phyloP scores from a whole-genome alignment of 1,284 basidiomycete species.

The Fistulina hepatica region DNA sequence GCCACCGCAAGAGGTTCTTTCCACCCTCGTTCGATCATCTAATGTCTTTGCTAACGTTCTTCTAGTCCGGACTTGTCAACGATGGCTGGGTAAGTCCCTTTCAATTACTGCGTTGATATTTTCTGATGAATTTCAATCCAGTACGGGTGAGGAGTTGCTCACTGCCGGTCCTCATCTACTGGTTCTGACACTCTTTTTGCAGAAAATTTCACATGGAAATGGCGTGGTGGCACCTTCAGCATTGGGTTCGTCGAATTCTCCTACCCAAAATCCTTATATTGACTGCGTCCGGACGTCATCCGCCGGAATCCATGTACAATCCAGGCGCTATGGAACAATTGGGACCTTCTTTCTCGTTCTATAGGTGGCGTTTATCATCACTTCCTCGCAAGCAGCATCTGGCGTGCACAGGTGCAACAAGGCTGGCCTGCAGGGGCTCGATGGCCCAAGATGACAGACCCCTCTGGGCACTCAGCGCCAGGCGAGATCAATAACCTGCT shows the following conservation, averaged over 20 bases:
- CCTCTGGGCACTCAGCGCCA: constrained; percentile 43
- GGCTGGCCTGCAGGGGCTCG: constrained; percentile 41
- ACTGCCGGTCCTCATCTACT: constrained; percentile 3
- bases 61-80: constrained; percentile 45
- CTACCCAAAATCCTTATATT: no score
- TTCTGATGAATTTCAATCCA: constrained; percentile 10
- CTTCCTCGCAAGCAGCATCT: constrained; percentile 37
- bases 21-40: not conserved
- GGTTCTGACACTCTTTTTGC: constrained; percentile 5
- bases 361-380: constrained; percentile 33
- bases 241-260: no score
- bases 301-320: no score
- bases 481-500: constrained; percentile 53
- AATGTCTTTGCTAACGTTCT: constrained; percentile 5
- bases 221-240: constrained; percentile 49
- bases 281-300: no score
- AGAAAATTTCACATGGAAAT: constrained; percentile 53
- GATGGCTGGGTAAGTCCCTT: constrained; percentile 41
- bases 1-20: constrained; percentile 46
- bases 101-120: not conserved
- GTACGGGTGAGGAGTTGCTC: constrained; percentile 23
- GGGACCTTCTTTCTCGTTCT: constrained; percentile 39
- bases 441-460: constrained; percentile 57
- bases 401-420: constrained; percentile 39
- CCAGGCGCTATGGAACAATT: constrained; percentile 51